Percentiles rank a stretch among this genome's conserved stretches.
Conservation (phyloP, 768 basidiomycete genomes). For the Trametes cubensis region DNA sequence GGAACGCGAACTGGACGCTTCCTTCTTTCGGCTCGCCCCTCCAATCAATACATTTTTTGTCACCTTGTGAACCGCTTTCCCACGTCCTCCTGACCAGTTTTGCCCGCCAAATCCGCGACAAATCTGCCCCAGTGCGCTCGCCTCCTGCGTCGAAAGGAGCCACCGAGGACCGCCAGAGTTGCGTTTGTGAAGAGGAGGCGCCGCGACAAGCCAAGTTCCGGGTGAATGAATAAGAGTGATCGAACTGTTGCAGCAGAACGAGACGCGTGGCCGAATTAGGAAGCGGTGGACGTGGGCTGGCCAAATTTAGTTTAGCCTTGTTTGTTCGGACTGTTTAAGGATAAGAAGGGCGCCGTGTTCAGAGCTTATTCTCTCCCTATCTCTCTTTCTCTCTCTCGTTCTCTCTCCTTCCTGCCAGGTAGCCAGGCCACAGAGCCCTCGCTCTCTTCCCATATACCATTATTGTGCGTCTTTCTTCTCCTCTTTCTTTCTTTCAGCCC, state of each 20-base stretch:
- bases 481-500: slow-evolving; percentile 15
- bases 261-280: slow-evolving; percentile 24
- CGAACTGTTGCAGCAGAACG: slow-evolving; percentile 25
- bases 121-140: background rate
- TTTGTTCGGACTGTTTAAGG: slow-evolving; percentile 40
- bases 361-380: slow-evolving; percentile 34
- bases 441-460: slow-evolving; percentile 59
- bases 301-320: slow-evolving; percentile 39
- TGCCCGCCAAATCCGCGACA: slow-evolving; percentile 9
- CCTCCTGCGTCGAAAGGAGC: background rate
- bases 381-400: slow-evolving; percentile 38
- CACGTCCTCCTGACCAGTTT: slow-evolving; percentile 20
- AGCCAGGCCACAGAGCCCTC: slow-evolving; percentile 49
- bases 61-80: slow-evolving; percentile 30
- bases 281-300: slow-evolving; percentile 26
- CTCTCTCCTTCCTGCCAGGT: slow-evolving; percentile 33
- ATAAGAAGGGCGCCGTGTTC: slow-evolving; percentile 41
- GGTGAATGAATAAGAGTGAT: slow-evolving; percentile 22
- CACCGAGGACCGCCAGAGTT: background rate
- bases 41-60: slow-evolving; percentile 27
- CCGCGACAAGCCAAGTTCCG: slow-evolving; percentile 10
- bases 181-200: background rate
- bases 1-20: slow-evolving; percentile 26
- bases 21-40: slow-evolving; percentile 24
- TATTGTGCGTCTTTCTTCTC: slow-evolving; percentile 43